Conservation (phyloP, 2,329 filamentous ascomycete genomes). For the Lasiodiplodia citricola region DNA sequence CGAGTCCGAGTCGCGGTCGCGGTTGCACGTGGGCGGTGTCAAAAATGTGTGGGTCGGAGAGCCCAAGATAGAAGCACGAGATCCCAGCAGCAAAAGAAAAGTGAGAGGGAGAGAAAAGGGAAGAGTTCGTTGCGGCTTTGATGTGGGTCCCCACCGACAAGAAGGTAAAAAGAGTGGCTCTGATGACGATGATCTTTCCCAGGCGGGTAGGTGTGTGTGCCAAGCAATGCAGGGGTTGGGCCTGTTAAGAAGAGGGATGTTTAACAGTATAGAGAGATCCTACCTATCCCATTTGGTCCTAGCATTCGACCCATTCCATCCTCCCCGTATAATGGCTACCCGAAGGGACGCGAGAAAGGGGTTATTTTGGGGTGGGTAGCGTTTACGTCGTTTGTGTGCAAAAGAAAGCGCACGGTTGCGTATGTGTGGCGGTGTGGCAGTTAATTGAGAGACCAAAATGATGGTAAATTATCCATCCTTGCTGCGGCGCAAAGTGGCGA, state of each 20-base stretch:
- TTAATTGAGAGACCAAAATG: background rate
- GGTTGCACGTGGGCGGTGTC: background rate
- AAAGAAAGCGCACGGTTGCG: background rate
- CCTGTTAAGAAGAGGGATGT: background rate
- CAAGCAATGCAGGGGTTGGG: background rate
- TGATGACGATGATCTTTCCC: background rate
- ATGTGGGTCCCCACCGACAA: background rate
- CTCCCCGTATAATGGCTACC: background rate
- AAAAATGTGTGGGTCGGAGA: background rate
- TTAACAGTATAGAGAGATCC: background rate
- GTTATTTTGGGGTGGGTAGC: background rate
- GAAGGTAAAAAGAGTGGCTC: background rate
- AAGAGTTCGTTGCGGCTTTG: background rate
- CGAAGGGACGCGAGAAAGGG: background rate
- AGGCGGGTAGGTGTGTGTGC: background rate
- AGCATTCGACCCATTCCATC: background rate
- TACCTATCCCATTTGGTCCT: background rate
- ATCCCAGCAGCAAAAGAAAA: background rate
- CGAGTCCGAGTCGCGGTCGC: background rate
- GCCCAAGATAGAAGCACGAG: background rate
- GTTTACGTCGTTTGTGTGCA: background rate
- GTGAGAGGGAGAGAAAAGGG: background rate
- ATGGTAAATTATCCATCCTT: background rate
- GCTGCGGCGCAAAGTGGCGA: background rate
- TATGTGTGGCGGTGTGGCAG: background rate